phyloP scores from a whole-genome alignment of 1,284 basidiomycete genomes.

The Vanrija pseudolonga region DNA sequence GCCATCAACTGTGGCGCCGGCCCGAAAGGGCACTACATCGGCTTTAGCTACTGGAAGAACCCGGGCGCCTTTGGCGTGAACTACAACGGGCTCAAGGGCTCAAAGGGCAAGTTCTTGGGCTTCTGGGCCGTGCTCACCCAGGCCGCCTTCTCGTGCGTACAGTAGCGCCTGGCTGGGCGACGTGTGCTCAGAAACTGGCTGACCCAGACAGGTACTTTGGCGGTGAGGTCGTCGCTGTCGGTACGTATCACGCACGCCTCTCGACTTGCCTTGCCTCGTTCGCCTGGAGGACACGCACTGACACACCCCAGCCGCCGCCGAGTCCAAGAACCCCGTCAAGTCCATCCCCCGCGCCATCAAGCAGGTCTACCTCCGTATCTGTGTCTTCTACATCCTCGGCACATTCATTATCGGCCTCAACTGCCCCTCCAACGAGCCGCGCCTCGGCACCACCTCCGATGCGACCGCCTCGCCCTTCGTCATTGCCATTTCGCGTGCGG shows the following conservation, averaged over 20 bases:
- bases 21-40: conserved; percentile 43
- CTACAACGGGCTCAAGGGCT: conserved; percentile 52
- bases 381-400: conserved; percentile 62
- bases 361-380: conserved; percentile 68
- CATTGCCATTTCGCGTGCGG: conserved; percentile 62
- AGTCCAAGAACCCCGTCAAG: conserved; percentile 60
- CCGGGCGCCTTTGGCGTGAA: conserved; percentile 45
- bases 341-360: conserved; percentile 73
- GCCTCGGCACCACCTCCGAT: conserved; percentile 57
- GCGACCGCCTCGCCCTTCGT: conserved; percentile 77
- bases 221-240: conserved; percentile 66
- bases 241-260: too few species aligned
- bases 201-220: neutral
- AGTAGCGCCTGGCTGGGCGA: conserved; percentile 50
- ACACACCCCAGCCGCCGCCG: conserved; percentile 37
- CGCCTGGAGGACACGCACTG: too few species aligned
- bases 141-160: neutral
- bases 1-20: conserved; percentile 57
- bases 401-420: conserved; percentile 67
- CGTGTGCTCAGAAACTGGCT: too few species aligned
- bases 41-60: conserved; percentile 52
- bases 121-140: conserved; percentile 4
- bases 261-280: too few species aligned
- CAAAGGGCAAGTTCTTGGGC: conserved; percentile 27
- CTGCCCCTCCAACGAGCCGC: conserved; percentile 62